Evolutionary conservation across 441 rosid genomes (phyloP), one percentile per base, ranked within the genome.

Genomic region (Bruguiera hainesii): DNA sequence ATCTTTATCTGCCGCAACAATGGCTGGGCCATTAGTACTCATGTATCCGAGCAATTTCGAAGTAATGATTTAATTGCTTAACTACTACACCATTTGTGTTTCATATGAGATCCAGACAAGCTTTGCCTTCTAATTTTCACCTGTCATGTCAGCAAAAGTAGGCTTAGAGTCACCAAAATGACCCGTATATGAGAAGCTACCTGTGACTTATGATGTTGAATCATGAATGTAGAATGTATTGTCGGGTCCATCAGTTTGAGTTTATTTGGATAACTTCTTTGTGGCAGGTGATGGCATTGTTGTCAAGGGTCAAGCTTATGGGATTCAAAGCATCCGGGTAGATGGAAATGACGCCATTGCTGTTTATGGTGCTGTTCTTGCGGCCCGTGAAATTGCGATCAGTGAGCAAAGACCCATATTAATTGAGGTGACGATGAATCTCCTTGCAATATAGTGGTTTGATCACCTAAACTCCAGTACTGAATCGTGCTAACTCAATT

Each of bases 21-120:
- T 56, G 94, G 97, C 64, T 90, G 94, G 92, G 97, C 97, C 29
- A 88, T 90, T 59, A 90, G 97, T 63, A 90, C 97, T 46, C 82
- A 78, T 29, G 65, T 80, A 58, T 79, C 85, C 11, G 92, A 90
- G 70, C 97, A 90, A 64, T 90, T 86, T 63, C 78, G 90, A 76
- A 90, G 93, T 90, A 84, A 25, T 4, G 60, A 13, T 51, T 64
- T 7, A 15, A 55, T 55, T 23, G 28, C 58, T 55, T 55, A 42
- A 11, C 48, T 13, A 13, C 48, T 42, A 42, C 37, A 42, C 46
- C 46, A 37, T 37, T 37, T 37, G 10, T 37, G 46, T 37, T 37
- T 37, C 46, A 11, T 37, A 37, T 3, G 48, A 42, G 6, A 42
- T 42, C 16, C 16, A 42, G 16, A 11, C 48, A 11, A 11, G 48